Evolutionary conservation across 306 rosid genomes (phyloP), one percentile per base, ranked within the genome.

Genomic region (Canavalia ensiformis): DNA sequence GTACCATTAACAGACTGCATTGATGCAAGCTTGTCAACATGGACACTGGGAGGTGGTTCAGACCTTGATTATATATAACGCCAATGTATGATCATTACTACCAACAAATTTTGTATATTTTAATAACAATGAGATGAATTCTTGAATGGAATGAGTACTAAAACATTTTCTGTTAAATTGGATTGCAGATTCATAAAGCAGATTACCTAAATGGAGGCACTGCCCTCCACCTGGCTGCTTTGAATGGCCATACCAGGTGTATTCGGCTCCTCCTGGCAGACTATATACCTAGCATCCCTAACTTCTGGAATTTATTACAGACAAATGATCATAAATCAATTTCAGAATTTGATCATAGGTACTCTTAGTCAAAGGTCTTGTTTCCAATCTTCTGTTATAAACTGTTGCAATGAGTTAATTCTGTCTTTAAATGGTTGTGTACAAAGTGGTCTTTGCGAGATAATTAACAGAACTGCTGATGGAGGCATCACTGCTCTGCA

Each of bases 1-100:
- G 31, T 72, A 62, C 57, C 64, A 66, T 80, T 64, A 85, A 87
- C 92, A 95, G 99, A 95, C 99, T 85, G 99, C 99, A 77, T 87
- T 95, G 91, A 95, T 95, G 99, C 99, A 95, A 95, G 99, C 99
- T 75, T 95, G 99, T 83, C 98, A 93, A 83, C 91, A 93, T 84
- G 99, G 99, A 87, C 96, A 89, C 50, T 95, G 98, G 99, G 99
- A 93, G 81, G 98, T 93, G 65, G 97, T 90, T 77, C 94, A 84
- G 96, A 93, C 88, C 68, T 83, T 95, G 71, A 63, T 93, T 65
- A 86, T 95, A 70, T 89, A 84, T 67, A 84, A 81, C 4, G 97
- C 99, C 74, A 91, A 92, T 57, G 99, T 95, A 90, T 75, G 93
- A 72, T 31, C 65, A 0, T 76, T 34, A 13, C 74, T 72, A n/a